Evolutionary conservation across 768 basidiomycete genomes (phyloP).

Genomic region (Suillus decipiens): DNA sequence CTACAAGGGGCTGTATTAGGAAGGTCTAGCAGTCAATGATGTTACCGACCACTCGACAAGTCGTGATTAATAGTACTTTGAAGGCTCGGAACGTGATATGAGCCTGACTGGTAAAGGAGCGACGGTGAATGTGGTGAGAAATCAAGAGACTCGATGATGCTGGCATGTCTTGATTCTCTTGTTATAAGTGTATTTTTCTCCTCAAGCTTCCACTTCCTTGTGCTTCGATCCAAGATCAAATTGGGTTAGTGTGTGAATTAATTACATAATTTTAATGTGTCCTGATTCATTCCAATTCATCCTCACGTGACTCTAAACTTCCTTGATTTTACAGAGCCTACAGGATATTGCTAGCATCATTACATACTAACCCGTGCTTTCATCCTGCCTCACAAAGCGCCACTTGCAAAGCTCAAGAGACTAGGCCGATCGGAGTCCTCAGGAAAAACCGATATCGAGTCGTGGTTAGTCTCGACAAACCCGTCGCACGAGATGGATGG

Average conservation of each 20-base stretch:
- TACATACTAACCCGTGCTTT: slow-evolving; percentile 4
- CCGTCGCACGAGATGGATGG: slow-evolving; percentile 33
- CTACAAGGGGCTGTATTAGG: slow-evolving; percentile 16
- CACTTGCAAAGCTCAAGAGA: slow-evolving; percentile 53
- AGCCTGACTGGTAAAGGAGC: neutral
- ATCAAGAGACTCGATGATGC: slow-evolving; percentile 10
- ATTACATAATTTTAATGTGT: slow-evolving; percentile 1
- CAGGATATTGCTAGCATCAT: neutral
- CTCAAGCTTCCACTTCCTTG: neutral
- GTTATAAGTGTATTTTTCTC: slow-evolving; percentile 14
- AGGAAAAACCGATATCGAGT: slow-evolving; percentile 56
- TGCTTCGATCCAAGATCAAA: slow-evolving; percentile 12
- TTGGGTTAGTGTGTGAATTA: slow-evolving; percentile 17
- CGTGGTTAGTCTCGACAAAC: slow-evolving; percentile 61
- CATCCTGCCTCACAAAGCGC: slow-evolving; percentile 38
- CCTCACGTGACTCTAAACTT: slow-evolving; percentile 7
- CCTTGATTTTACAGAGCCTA: neutral
- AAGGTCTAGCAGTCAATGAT: slow-evolving; percentile 13
- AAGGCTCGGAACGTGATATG: neutral
- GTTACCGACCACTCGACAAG: neutral
- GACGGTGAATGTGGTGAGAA: slow-evolving; percentile 15
- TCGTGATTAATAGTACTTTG: neutral
- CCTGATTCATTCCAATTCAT: neutral
- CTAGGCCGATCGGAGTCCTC: slow-evolving; percentile 36
- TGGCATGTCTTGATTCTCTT: slow-evolving; percentile 8